Evolutionary conservation across 2,329 filamentous ascomycete genomes (phyloP).

Genomic region (Xylaria sp.): DNA sequence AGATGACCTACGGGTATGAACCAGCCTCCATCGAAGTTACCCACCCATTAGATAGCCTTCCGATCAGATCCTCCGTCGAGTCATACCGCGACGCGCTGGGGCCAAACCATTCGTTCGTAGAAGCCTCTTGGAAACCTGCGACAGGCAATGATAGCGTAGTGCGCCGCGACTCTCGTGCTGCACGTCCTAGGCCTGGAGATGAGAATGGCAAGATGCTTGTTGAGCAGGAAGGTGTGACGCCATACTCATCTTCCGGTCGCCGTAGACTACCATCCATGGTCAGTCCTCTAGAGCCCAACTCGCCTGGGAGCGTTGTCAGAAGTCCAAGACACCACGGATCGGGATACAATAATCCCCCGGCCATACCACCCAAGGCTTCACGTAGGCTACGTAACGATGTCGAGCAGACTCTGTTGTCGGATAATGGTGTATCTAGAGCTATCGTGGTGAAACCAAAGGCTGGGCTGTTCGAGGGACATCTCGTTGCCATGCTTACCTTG

Average conservation of each 20-base stretch:
- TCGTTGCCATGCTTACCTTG: slow-evolving; percentile 60
- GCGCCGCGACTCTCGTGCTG: slow-evolving; percentile 52
- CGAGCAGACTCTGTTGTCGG: slow-evolving; percentile 55
- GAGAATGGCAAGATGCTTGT: slow-evolving; percentile 57
- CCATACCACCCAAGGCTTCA: slow-evolving; percentile 43
- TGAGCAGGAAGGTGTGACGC: slow-evolving; percentile 57
- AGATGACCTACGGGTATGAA: slow-evolving; percentile 41
- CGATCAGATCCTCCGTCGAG: slow-evolving; percentile 11
- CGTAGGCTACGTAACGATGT: slow-evolving; percentile 48
- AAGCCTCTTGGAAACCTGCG: slow-evolving; percentile 41
- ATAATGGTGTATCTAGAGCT: slow-evolving; percentile 55
- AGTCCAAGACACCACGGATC: slow-evolving; percentile 29
- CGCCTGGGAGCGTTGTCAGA: slow-evolving; percentile 32
- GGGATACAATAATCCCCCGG: slow-evolving; percentile 37
- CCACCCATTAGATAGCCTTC: slow-evolving; percentile 10
- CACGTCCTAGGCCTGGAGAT: slow-evolving; percentile 53
- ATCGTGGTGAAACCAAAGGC: slow-evolving; percentile 60
- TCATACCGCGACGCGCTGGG: slow-evolving; percentile 1
- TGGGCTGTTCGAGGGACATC: slow-evolving; percentile 61
- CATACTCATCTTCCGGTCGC: slow-evolving; percentile 28
- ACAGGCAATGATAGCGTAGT: slow-evolving; percentile 10
- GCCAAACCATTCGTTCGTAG: slow-evolving; percentile 39
- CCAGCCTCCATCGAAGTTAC: slow-evolving; percentile 6
- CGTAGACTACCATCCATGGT: slow-evolving; percentile 34
- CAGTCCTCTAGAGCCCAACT: slow-evolving; percentile 43